Evolutionary conservation across 371 early-diverging fungal species (phyloP), one percentile per base, ranked within the genome.

Genomic region (Chytridiales sp.): DNA sequence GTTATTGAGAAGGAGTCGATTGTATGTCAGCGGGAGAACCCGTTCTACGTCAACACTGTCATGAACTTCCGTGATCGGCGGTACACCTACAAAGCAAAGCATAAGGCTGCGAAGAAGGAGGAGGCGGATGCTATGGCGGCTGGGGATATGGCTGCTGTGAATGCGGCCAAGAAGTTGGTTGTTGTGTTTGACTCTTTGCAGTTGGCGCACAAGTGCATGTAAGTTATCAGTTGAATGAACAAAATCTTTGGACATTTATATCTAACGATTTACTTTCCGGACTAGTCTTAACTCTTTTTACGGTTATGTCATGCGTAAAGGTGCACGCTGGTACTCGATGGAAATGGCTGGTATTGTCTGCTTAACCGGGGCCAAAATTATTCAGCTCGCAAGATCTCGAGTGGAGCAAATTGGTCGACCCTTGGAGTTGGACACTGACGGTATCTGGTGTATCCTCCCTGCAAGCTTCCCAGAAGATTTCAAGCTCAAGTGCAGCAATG

Each of bases 331-430:
- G 99, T 96, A 94, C 73, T 97, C 98, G 0, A 87, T 99, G 84
- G 99, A 99, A 74, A 99, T 99, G 99, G 99, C 98, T 0, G 99
- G 99, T 39, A 92, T 98, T 29, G 99, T 99, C 40, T 99, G 99
- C 77, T 70, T 94, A 64, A 96, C 97, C 0, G 99, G 99, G 15
- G 91, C 98, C 1, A 84, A 83, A 26, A 98, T 99, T 67, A 99
- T 99, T 66, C 98, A 95, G 72, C 85, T 93, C 82, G 99, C 99
- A 8, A 86, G 95, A 30, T 75, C 87, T 46, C 78, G 95, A 6
- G 90, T 99, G 0, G 99, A 99, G 62, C 86, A 90, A 41, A 78
- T 99, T 47, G 99, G 99, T 6, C 84, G 95, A 17, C 95, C 99
- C 1, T 80, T 99, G 5, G 99, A 99, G 78, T 72, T 99, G 51